These are phyloP conservation scores for Pythium chondricola DNA, from an alignment of 352 stramenopile species.

Conservation along the genomic window DNA sequence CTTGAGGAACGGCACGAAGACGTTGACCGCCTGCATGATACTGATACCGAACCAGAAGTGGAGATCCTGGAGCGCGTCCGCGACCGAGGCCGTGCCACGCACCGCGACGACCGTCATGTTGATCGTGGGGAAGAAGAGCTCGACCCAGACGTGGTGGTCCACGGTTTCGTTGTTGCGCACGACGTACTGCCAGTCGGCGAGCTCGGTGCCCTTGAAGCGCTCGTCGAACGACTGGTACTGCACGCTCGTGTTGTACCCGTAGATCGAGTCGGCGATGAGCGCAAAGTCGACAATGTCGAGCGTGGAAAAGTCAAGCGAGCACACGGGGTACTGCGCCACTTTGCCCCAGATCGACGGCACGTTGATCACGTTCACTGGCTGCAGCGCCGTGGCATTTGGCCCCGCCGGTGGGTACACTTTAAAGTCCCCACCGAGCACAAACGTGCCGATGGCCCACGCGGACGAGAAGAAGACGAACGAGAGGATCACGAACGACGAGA, in stretches of 20 bases:
- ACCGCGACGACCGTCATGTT: slow-evolving; percentile 85
- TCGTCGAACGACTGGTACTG: slow-evolving; percentile 72
- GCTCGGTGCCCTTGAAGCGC: slow-evolving; percentile 73
- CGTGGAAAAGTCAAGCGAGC: slow-evolving; percentile 45
- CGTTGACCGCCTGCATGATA: slow-evolving; percentile 83
- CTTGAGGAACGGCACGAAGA: slow-evolving; percentile 84
- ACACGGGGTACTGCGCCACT: slow-evolving; percentile 78
- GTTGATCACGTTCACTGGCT: slow-evolving; percentile 30
- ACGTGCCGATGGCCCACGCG: slow-evolving; percentile 81
- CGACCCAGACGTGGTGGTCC: slow-evolving; percentile 77
- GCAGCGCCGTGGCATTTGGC: slow-evolving; percentile 12
- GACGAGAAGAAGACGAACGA: slow-evolving; percentile 87
- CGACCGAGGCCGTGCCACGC: slow-evolving; percentile 73
- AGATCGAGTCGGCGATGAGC: slow-evolving; percentile 76
- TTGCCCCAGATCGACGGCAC: slow-evolving; percentile 46
- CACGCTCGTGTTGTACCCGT: slow-evolving; percentile 71
- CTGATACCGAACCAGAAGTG: slow-evolving; percentile 86
- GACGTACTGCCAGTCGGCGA: slow-evolving; percentile 74
- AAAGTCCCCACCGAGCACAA: slow-evolving; percentile 81
- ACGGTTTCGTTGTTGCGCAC: slow-evolving; percentile 54
- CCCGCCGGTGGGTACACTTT: slow-evolving; percentile 55
- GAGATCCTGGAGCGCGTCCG: slow-evolving; percentile 79
- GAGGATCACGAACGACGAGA: slow-evolving; percentile 76
- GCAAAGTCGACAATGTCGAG: slow-evolving; percentile 85
- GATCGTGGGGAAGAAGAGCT: slow-evolving; percentile 75